phyloP scores from a whole-genome alignment of 768 basidiomycete species.

The Mycena rosella region DNA sequence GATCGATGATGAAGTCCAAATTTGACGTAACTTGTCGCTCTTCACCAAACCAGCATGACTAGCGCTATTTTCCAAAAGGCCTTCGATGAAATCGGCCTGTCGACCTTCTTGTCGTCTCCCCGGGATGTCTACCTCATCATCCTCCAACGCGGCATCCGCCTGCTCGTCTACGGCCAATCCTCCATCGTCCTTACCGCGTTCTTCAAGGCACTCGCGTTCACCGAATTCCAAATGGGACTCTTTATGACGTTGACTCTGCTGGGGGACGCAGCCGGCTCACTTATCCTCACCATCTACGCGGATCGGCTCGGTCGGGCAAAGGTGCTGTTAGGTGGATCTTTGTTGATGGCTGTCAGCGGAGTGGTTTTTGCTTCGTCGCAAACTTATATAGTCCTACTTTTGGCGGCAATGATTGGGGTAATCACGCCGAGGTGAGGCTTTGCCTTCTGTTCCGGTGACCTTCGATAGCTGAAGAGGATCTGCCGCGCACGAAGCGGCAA shows the following conservation, averaged over 20 bases:
- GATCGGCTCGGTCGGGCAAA: constrained; percentile 27
- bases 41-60: constrained; percentile 12
- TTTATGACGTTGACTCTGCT: constrained; percentile 25
- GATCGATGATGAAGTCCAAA: too few species aligned
- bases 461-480: constrained; percentile 17
- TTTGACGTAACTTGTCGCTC: too few species aligned
- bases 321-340: constrained; percentile 19
- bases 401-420: constrained; percentile 26
- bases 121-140: constrained; percentile 28
- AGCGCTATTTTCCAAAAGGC: constrained; percentile 10
- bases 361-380: constrained; percentile 26
- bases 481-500: constrained; percentile 20
- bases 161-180: constrained; percentile 28
- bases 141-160: constrained; percentile 24
- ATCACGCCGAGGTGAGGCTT: constrained; percentile 27
- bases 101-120: constrained; percentile 20
- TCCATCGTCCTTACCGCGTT: constrained; percentile 23
- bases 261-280: constrained; percentile 24
- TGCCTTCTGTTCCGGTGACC: background rate
- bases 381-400: constrained; percentile 24
- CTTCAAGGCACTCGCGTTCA: constrained; percentile 8
- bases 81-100: constrained; percentile 28
- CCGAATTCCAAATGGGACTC: constrained; percentile 26
- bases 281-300: constrained; percentile 27
- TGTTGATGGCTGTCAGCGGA: constrained; percentile 22